phyloP scores from a whole-genome alignment of 2,329 filamentous ascomycete species.

The Chaetothyriales sp. region DNA sequence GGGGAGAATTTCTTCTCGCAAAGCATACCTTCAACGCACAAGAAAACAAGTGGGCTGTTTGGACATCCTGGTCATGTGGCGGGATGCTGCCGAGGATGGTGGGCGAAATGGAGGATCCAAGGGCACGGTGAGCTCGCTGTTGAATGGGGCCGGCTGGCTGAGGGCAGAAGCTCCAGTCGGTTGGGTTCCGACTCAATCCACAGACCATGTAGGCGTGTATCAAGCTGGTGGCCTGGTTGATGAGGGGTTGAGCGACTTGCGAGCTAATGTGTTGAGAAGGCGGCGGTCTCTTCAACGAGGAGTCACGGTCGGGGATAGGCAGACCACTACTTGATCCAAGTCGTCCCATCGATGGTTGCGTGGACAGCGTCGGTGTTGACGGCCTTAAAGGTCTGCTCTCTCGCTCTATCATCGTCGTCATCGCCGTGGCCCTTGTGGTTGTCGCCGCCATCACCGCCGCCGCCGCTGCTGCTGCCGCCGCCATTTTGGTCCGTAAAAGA shows the following conservation, averaged over 20 bases:
- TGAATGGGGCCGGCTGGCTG: slow-evolving; percentile 81
- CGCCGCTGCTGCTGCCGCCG: too few species aligned
- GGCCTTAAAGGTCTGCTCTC: neutral
- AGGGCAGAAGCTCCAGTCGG: slow-evolving; percentile 95
- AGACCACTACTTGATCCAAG: neutral
- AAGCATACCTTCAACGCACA: slow-evolving; percentile 76
- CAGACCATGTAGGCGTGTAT: slow-evolving; percentile 99
- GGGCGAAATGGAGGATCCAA: slow-evolving; percentile 92
- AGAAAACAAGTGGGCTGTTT: slow-evolving; percentile 81
- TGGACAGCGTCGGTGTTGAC: neutral
- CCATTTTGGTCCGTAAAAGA: neutral
- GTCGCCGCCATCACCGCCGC: neutral
- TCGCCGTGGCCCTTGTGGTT: neutral
- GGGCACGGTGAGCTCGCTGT: slow-evolving; percentile 93
- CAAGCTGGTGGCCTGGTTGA: slow-evolving; percentile 29
- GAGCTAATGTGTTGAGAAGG: neutral
- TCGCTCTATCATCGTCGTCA: neutral
- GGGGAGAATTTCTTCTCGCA: slow-evolving; percentile 1
- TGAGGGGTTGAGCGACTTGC: neutral
- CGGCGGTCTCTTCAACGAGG: neutral
- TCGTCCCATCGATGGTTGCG: neutral
- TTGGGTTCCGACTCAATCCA: slow-evolving; percentile 88
- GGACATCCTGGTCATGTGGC: slow-evolving; percentile 87
- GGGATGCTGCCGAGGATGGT: slow-evolving; percentile 95
- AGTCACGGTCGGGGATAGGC: neutral